phyloP scores from a whole-genome alignment of 179 eudicot genomes.

The Camellia oleifera region DNA sequence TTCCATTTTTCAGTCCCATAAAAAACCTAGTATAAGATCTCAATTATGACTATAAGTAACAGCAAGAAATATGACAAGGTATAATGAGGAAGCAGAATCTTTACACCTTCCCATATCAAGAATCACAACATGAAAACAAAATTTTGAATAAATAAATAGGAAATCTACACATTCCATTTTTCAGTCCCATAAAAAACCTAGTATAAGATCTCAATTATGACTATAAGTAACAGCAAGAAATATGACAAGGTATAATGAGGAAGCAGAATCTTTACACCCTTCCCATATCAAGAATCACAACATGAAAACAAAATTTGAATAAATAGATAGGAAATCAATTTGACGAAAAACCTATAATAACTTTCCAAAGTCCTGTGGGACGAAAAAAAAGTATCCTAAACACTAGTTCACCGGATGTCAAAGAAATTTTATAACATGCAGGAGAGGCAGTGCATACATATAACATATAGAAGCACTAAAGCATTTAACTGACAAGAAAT shows the following conservation, averaged over 20 bases:
- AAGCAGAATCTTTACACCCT: background rate
- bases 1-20: background rate
- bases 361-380: background rate
- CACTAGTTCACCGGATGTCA: background rate
- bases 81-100: background rate
- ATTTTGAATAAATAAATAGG: background rate
- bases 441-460: background rate
- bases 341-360: background rate
- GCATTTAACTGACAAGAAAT: background rate
- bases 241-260: background rate
- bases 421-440: constrained; percentile 1
- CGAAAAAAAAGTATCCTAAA: background rate
- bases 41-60: background rate
- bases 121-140: background rate
- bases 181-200: background rate
- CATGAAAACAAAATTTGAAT: background rate
- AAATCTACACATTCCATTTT: constrained; percentile 33
- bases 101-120: background rate
- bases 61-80: constrained; percentile 1
- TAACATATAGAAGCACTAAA: background rate
- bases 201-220: background rate
- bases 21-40: background rate
- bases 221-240: background rate
- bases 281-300: background rate
- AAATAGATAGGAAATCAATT: background rate